phyloP scores from a whole-genome alignment of 108 stramenopile genomes.

The Cyclotella baltica region DNA sequence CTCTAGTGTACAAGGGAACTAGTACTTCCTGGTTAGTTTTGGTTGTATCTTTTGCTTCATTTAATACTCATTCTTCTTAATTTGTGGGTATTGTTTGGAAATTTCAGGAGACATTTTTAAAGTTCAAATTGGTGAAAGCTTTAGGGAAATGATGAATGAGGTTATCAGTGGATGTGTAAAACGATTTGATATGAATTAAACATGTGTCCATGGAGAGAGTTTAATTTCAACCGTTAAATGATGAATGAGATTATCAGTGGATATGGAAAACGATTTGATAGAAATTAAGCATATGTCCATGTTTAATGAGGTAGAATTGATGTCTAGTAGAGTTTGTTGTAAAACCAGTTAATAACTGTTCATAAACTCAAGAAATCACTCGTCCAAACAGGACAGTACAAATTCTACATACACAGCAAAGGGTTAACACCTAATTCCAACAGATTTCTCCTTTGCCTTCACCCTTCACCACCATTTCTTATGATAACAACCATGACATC shows the following conservation, averaged over 20 bases:
- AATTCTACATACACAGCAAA: too few species aligned
- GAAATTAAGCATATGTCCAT: not conserved
- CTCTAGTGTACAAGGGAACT: not conserved
- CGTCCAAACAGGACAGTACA: too few species aligned
- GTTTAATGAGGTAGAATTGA: too few species aligned
- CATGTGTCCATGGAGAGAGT: too few species aligned
- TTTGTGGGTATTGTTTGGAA: not conserved
- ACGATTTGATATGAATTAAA: slow-evolving; percentile 4
- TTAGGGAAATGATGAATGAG: not conserved
- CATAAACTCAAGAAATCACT: too few species aligned
- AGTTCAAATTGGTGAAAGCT: not conserved
- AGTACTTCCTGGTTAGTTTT: slow-evolving; percentile 12
- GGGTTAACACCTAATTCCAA: too few species aligned
- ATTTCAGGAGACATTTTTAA: not conserved
- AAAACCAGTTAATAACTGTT: too few species aligned
- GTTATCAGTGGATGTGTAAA: not conserved
- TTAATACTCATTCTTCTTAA: not conserved
- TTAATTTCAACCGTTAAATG: too few species aligned
- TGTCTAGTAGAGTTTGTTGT: too few species aligned
- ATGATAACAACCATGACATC: too few species aligned
- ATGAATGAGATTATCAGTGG: not conserved
- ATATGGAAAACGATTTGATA: not conserved
- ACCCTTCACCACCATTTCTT: too few species aligned
- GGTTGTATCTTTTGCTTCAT: not conserved
- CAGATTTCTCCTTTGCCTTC: too few species aligned